Base-by-base conservation (phyloP, 345 rosid genomes). In the Rhizophora apiculata region DNA sequence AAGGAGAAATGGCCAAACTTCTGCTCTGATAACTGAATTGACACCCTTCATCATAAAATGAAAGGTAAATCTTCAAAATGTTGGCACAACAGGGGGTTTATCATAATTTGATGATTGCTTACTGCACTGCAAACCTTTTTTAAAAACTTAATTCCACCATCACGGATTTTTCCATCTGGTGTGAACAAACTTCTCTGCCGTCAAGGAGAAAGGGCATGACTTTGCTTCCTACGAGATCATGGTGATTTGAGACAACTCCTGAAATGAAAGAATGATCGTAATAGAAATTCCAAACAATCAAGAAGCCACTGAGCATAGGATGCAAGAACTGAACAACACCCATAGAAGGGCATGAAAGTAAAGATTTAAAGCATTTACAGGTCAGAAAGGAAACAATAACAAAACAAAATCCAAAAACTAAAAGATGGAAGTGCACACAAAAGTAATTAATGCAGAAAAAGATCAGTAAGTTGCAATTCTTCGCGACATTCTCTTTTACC, bases 1-100 rank as follows among this genome's bases (percentile, higher is more conserved):
- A 63, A 95, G 98, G 64, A 95, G 98, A 74, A 88, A 92, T 0
- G 99, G 99, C 99, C 99, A 95, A 55, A 95, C 98, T 76, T 92
- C 96, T 0, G 89, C 72, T 56, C 98, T 84, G 71, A 95, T 86
- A 82, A 81, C 84, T 43, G 96, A 96, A 87, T 95, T 87, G 71
- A 95, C 82, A 30, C 99, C 99, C 99, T 95, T 37, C 73, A 86
- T n/a, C 21, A 62, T 21, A 21, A 67, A 57, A 52, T 0, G 69
- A 63, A 31, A 62, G 46, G 68, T 76, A 63, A 79, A 65, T 56
- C 69, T 24, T 51, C 30, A n/a, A 18, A 68, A 22, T 43, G 59
- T 55, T 39, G 56, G n/a, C 39, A 72, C 64, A 58, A 24, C 37
- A 65, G 15, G 48, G 19, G 6, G 7, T 6, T 22, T 48, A 18